phyloP scores from a whole-genome alignment of 106 monocot genomes.

The Dendrobium officinale region DNA sequence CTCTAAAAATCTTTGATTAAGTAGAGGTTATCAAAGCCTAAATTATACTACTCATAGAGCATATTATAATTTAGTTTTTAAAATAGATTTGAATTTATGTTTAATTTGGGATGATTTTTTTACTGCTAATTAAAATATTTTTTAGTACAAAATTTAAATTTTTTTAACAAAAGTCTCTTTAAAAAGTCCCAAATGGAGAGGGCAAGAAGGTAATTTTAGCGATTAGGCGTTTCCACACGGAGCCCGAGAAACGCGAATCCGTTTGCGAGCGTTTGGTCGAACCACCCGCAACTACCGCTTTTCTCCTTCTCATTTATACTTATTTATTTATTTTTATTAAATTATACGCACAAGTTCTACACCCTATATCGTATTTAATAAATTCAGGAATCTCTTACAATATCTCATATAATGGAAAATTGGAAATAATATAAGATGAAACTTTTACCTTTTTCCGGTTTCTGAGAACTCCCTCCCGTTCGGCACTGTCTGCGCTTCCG shows the following conservation, averaged over 20 bases:
- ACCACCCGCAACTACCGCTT: conserved; percentile 16
- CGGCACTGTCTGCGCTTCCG: background rate
- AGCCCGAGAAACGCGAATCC: conserved; percentile 5
- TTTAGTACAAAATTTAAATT: too few relatives aligned
- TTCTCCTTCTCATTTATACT: background rate
- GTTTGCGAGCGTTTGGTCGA: conserved; percentile 15
- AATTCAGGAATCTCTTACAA: background rate
- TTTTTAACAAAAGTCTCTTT: too few relatives aligned
- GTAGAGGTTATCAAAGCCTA: too few relatives aligned
- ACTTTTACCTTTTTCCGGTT: conserved; percentile 4
- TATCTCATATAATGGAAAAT: background rate
- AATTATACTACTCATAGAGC: too few relatives aligned
- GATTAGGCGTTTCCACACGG: background rate
- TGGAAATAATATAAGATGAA: background rate
- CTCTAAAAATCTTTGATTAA: too few relatives aligned
- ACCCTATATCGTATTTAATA: background rate
- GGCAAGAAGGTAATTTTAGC: too few relatives aligned
- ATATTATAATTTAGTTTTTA: too few relatives aligned
- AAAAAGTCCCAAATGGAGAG: too few relatives aligned
- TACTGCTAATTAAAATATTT: too few relatives aligned
- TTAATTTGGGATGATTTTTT: too few relatives aligned
- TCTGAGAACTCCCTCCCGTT: background rate
- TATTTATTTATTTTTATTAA: background rate
- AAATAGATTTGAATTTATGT: too few relatives aligned
- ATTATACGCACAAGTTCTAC: too few relatives aligned